Conservation (phyloP, 169 alveolate species). For the Plasmodium sp. region DNA sequence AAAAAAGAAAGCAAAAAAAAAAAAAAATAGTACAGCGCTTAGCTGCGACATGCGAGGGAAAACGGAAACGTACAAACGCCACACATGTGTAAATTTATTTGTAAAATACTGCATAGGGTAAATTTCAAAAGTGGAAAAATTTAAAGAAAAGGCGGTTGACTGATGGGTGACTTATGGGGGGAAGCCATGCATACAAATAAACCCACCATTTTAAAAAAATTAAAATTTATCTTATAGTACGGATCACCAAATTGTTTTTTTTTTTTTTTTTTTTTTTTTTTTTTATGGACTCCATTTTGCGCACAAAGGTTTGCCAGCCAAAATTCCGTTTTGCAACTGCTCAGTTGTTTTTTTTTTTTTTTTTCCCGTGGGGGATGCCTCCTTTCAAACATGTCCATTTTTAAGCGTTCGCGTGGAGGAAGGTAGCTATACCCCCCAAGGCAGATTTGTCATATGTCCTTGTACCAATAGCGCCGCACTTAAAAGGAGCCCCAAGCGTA, state of each 20-base stretch:
- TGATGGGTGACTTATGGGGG: not conserved
- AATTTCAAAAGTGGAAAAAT: not conserved
- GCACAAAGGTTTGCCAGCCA: not conserved
- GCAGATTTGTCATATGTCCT: not conserved
- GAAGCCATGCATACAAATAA: not conserved
- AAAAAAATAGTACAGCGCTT: not conserved
- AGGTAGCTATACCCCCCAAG: not conserved
- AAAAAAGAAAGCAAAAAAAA: conserved; percentile 1
- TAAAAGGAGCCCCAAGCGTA: not conserved
- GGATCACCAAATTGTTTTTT: not conserved
- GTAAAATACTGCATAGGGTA: not conserved
- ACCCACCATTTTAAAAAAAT: not conserved
- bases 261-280: not conserved
- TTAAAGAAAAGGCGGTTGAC: not conserved
- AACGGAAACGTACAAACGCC: no score
- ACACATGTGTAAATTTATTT: not conserved
- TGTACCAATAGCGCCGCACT: not conserved
- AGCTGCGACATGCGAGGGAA: not conserved
- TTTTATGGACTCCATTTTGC: not conserved
- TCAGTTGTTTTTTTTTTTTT: not conserved
- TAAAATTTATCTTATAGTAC: not conserved
- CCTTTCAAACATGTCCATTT: not conserved
- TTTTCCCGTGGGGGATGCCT: not conserved
- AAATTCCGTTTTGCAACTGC: not conserved
- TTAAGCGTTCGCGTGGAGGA: not conserved